Evolutionary conservation across 345 rosid genomes (phyloP).

Genomic region (Hibiscus tridactylites): DNA sequence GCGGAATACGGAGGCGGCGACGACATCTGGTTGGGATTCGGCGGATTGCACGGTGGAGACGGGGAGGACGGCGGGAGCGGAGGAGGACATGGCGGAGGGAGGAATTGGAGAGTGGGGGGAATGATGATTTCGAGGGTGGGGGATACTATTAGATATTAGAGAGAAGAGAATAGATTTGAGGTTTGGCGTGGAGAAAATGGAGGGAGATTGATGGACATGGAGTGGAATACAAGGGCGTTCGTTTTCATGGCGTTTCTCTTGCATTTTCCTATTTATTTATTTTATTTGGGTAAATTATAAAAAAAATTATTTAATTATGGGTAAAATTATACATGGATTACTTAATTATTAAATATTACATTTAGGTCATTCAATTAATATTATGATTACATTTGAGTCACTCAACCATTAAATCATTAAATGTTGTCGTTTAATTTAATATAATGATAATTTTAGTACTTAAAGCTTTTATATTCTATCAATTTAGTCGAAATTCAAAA

Average conservation of each 20-base stretch:
- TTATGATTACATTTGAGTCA: too few relatives aligned
- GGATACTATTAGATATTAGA: background rate
- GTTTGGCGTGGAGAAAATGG: background rate
- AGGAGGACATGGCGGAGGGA: slow-evolving; percentile 22
- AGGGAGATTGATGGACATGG: background rate
- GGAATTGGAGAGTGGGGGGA: background rate
- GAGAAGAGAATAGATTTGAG: background rate
- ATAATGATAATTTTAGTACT: too few relatives aligned
- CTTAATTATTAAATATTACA: too few relatives aligned
- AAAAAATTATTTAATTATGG: too few relatives aligned
- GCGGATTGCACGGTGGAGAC: slow-evolving; percentile 26
- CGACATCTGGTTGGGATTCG: slow-evolving; percentile 29
- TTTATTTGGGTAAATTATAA: too few relatives aligned
- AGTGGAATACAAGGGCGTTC: background rate
- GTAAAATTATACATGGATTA: too few relatives aligned
- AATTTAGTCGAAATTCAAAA: too few relatives aligned
- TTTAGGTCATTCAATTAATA: too few relatives aligned
- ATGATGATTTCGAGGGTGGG: background rate
- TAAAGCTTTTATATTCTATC: too few relatives aligned
- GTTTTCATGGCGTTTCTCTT: background rate
- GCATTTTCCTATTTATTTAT: background rate
- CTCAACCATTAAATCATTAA: too few relatives aligned
- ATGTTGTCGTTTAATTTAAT: too few relatives aligned
- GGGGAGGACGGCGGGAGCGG: slow-evolving; percentile 36
- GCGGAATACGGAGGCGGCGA: slow-evolving; percentile 40